Percentiles rank a stretch among this genome's conserved stretches.
These are phyloP conservation scores for Salix exigua DNA, from an alignment of 345 rosid species.

Conservation along the genomic window DNA sequence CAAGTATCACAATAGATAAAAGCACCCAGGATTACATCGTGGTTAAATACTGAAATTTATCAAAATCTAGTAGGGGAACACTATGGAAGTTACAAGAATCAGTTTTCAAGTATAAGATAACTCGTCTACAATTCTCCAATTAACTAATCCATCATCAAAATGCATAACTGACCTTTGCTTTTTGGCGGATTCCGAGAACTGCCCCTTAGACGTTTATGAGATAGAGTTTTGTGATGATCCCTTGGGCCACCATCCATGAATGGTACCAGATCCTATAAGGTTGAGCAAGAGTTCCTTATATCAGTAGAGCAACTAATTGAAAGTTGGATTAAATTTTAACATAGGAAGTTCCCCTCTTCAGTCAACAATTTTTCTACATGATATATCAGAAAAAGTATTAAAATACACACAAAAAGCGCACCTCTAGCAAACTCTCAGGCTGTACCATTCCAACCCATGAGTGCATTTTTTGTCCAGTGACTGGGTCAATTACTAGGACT, in stretches of 20 bases:
- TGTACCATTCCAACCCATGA: conserved; percentile 90
- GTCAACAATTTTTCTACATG: neutral
- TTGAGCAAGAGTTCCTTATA: conserved; percentile 6
- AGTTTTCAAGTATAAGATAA: neutral
- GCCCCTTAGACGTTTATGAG: conserved; percentile 87
- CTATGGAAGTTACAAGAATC: neutral
- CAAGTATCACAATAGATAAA: neutral
- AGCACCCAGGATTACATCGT: neutral
- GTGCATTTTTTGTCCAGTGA: conserved; percentile 92
- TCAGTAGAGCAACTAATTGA: neutral
- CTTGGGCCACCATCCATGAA: conserved; percentile 96
- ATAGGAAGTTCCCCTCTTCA: neutral
- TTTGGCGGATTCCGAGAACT: conserved; percentile 56
- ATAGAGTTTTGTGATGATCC: conserved; percentile 59
- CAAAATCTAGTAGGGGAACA: neutral
- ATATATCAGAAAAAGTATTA: neutral
- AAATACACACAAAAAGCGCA: conserved; percentile 9
- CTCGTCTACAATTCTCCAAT: neutral
- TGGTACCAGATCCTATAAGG: conserved; percentile 67
- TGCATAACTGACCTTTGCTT: conserved; percentile 45
- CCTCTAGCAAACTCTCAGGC: conserved; percentile 89
- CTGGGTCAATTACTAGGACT: conserved; percentile 89
- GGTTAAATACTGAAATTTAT: neutral
- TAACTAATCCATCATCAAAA: neutral
- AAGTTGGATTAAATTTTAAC: neutral